phyloP scores from a whole-genome alignment of 345 rosid species.

The Odontarrhena argentea region DNA sequence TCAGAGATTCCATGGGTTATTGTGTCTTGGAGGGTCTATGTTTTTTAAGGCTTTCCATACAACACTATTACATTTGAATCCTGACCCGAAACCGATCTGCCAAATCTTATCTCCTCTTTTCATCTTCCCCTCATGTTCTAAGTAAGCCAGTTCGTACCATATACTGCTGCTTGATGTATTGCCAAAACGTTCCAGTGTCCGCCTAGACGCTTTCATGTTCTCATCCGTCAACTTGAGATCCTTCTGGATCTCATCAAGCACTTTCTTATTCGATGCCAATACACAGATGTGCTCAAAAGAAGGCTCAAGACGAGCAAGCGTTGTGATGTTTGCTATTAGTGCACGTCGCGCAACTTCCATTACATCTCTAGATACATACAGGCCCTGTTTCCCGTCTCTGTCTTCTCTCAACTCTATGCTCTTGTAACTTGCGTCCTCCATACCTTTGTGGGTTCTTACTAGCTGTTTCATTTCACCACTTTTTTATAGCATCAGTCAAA shows the following conservation, averaged over 20 bases:
- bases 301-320: conserved; percentile 61
- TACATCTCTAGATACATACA: conserved; percentile 56
- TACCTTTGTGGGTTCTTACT: conserved; percentile 67
- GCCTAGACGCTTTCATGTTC: conserved; percentile 71
- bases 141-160: conserved; percentile 74
- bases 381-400: conserved; percentile 50
- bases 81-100: conserved; percentile 72
- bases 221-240: conserved; percentile 60
- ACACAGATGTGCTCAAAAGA: conserved; percentile 65
- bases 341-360: conserved; percentile 59
- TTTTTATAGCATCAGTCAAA: conserved; percentile 9
- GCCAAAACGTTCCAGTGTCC: conserved; percentile 64
- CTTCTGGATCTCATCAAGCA: conserved; percentile 62
- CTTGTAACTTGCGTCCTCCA: conserved; percentile 54
- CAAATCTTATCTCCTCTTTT: conserved; percentile 58
- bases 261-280: conserved; percentile 52
- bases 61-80: conserved; percentile 71
- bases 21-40: conserved; percentile 42
- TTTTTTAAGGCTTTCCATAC: conserved; percentile 63
- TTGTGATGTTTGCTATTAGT: conserved; percentile 65
- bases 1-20: conserved; percentile 56
- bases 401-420: conserved; percentile 63
- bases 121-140: conserved; percentile 55
- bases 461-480: conserved; percentile 43
- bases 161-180: conserved; percentile 75